phyloP scores from a whole-genome alignment of 2,329 filamentous ascomycete species.

The Stenocarpella maydis region DNA sequence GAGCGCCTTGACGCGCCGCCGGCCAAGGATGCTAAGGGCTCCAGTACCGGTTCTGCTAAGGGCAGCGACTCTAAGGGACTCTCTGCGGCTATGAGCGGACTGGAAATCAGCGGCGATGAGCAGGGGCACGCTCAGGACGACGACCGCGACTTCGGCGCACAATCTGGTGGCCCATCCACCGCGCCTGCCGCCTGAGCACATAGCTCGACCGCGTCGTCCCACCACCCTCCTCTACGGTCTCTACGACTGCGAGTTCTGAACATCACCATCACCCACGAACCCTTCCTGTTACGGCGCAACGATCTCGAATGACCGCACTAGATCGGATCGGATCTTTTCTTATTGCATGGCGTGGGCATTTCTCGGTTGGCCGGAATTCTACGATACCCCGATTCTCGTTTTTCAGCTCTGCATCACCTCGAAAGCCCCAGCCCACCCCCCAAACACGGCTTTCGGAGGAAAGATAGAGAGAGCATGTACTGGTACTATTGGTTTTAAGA shows the following conservation, averaged over 20 bases:
- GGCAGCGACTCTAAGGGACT: slow-evolving; percentile 30
- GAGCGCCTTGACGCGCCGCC: slow-evolving; percentile 68
- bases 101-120: slow-evolving; percentile 34
- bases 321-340: slow-evolving; percentile 28
- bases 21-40: slow-evolving; percentile 38
- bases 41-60: slow-evolving; percentile 21
- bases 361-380: slow-evolving; percentile 15
- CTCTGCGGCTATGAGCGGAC: slow-evolving; percentile 28
- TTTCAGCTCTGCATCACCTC: slow-evolving; percentile 15
- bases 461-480: slow-evolving; percentile 5
- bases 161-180: slow-evolving; percentile 27
- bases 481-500: background rate
- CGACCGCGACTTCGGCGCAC: slow-evolving; percentile 11
- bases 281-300: slow-evolving; percentile 12
- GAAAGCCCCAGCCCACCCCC: background rate
- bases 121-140: slow-evolving; percentile 27
- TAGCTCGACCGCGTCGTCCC: background rate
- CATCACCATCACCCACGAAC: background rate
- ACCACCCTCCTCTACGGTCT: background rate
- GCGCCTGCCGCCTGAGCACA: slow-evolving; percentile 30
- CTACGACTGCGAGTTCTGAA: slow-evolving; percentile 19
- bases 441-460: background rate
- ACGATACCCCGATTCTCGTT: slow-evolving; percentile 23
- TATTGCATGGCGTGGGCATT: slow-evolving; percentile 30
- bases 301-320: slow-evolving; percentile 15